These are phyloP conservation scores for Tetrapisispora phaffii DNA, from an alignment of 805 yeast genomes.

Conservation along the genomic window DNA sequence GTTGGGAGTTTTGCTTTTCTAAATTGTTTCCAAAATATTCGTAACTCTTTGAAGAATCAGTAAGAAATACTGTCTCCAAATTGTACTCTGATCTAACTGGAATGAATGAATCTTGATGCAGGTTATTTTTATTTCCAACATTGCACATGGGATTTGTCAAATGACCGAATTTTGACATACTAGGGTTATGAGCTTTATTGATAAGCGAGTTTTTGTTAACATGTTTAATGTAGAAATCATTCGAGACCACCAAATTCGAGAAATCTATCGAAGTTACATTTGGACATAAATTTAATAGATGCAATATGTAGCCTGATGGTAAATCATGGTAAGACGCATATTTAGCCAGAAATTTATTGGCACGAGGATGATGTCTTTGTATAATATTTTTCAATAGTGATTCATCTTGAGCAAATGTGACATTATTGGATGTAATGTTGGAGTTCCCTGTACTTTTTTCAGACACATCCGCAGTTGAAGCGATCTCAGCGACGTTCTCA, in stretches of 20 bases:
- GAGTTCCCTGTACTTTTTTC: background rate
- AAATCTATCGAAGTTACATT: slow-evolving; percentile 48
- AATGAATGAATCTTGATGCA: background rate
- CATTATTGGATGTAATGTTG: background rate
- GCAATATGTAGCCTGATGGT: slow-evolving; percentile 69
- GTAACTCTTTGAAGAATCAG: slow-evolving; percentile 23
- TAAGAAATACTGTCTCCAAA: slow-evolving; percentile 19
- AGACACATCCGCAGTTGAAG: background rate
- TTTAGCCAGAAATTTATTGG: slow-evolving; percentile 49
- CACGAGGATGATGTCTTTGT: slow-evolving; percentile 41
- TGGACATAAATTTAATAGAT: slow-evolving; percentile 57
- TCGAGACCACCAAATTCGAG: slow-evolving; percentile 51
- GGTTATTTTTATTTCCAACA: background rate
- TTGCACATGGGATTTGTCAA: background rate
- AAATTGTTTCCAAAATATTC: slow-evolving; percentile 9
- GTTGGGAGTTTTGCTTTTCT: background rate
- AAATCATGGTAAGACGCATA: slow-evolving; percentile 63
- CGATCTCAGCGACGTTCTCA: background rate
- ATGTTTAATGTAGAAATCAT: slow-evolving; percentile 45
- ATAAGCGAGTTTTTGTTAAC: background rate
- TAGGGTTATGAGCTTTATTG: background rate
- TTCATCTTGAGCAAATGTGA: background rate
- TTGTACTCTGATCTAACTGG: slow-evolving; percentile 8
- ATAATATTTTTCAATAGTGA: background rate
- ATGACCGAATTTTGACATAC: background rate